Evolutionary conservation across 768 basidiomycete species (phyloP).

Genomic region (Psilocybe sp.): DNA sequence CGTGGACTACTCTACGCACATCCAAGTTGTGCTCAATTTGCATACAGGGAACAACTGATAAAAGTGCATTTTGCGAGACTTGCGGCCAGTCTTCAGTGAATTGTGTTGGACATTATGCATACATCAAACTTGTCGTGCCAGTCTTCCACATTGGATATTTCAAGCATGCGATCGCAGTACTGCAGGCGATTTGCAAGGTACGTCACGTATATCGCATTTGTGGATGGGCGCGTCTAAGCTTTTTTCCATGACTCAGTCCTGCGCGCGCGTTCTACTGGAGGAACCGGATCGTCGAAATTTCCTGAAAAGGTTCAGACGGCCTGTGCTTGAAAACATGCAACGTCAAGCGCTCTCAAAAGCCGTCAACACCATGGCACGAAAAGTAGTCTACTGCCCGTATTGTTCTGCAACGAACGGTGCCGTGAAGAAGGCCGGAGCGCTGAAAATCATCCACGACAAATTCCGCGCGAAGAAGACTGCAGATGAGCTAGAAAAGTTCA

Average conservation of each 20-base stretch:
- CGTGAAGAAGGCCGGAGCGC: constrained; percentile 91
- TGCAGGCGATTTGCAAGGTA: constrained; percentile 98
- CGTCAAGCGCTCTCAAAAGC: constrained; percentile 79
- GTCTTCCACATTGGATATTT: constrained; percentile 99
- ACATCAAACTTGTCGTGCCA: constrained; percentile 94
- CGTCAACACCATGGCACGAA: constrained; percentile 84
- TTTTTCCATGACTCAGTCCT: constrained; percentile 52
- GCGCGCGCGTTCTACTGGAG: constrained; percentile 86
- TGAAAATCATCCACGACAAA: constrained; percentile 98
- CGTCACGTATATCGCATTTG: constrained; percentile 9
- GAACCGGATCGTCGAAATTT: constrained; percentile 82
- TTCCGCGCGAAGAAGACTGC: constrained; percentile 92
- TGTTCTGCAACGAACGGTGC: constrained; percentile 92
- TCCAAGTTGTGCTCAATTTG: neutral
- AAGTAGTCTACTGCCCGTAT: constrained; percentile 89
- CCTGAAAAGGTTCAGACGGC: constrained; percentile 87
- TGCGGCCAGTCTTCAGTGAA: constrained; percentile 90
- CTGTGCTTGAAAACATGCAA: constrained; percentile 90
- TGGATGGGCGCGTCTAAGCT: neutral
- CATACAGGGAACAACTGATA: constrained; percentile 88
- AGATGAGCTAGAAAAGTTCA: constrained; percentile 86
- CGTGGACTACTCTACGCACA: constrained; percentile 20
- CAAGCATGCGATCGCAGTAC: constrained; percentile 88
- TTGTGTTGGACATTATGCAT: constrained; percentile 98
- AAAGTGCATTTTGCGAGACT: constrained; percentile 89